Conservation (phyloP, 2,329 filamentous ascomycete genomes). For the Raffaelea deltoideospora region DNA sequence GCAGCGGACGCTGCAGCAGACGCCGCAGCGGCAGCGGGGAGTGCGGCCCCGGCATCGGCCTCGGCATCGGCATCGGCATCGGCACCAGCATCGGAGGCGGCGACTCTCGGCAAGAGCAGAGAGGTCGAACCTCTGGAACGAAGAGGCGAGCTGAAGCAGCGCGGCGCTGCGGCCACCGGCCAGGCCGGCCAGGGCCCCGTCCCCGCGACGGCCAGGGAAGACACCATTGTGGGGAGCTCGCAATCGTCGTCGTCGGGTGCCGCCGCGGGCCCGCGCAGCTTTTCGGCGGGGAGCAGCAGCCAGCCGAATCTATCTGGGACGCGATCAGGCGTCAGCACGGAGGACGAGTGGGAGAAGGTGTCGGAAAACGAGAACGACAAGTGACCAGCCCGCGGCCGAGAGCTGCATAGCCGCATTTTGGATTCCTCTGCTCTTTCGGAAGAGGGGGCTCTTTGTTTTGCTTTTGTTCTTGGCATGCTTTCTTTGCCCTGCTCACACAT, state of each 20-base stretch:
- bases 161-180: conserved; percentile 22
- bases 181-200: background rate
- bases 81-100: too few relatives aligned
- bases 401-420: background rate
- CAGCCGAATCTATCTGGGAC: conserved; percentile 18
- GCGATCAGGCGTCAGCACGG: conserved; percentile 56
- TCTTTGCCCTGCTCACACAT: too few relatives aligned
- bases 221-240: too few relatives aligned
- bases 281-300: too few relatives aligned
- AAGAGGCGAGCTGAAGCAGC: conserved; percentile 13
- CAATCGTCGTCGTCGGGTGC: conserved; percentile 15
- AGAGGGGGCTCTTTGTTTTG: too few relatives aligned
- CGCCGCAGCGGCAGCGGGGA: conserved; percentile 11
- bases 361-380: conserved; percentile 46
- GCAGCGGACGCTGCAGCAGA: background rate
- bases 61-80: too few relatives aligned
- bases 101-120: conserved; percentile 12
- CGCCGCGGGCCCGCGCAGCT: too few relatives aligned
- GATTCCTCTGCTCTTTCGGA: too few relatives aligned
- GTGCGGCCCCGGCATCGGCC: background rate
- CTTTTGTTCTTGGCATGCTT: too few relatives aligned
- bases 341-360: conserved; percentile 97
- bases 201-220: background rate
- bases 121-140: conserved; percentile 28
- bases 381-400: too few relatives aligned